Base-by-base conservation (phyloP, 2,329 filamentous ascomycete genomes). In the Aspergillus chevalieri region DNA sequence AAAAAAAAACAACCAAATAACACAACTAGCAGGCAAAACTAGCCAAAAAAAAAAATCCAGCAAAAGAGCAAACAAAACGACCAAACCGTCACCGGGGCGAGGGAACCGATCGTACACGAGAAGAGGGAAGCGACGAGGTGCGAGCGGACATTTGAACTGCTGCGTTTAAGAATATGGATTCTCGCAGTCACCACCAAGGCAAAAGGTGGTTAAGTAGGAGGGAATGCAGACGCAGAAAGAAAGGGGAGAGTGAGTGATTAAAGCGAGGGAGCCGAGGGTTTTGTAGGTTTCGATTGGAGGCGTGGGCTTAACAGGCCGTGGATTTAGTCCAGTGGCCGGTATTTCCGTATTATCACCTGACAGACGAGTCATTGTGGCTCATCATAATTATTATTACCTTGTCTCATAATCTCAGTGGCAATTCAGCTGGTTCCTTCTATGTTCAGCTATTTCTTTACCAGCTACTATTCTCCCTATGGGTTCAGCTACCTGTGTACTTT, bases 141-240 rank as follows among this genome's bases (percentile, higher is more conserved):
- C 65, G 64, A 63, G 62, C 65, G 64, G 61, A 60, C 70, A 73
- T 73, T 73, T 71, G 70, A 71, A 69, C 70, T 68, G 34, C 14
- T 17, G 34, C n/a, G 34, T 6, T 9, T 3, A 17, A 38, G 15
- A 14, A 38, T n/a, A 38, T n/a, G 1, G 21, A 6, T 6, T 22
- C 21, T 22, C 21, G 21, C 21, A 22, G 21, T 22, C 21, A 22
- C 21, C 17, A 17, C 17, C 17, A 17, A 17, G 17, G 17, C 17
- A 17, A 17, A 17, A 17, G 17, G 17, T 17, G 17, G 17, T 17
- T 17, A 7, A 12, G 26, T 30, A 30, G 26, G 26, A 30, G 26
- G 26, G 12, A 9, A 30, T 17, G 17, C 17, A 17, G 17, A 12
- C 4, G 9, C 26, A 30, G 26, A 30, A 30, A 30, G 26, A 30